Conservation (phyloP, 805 yeast species). For the Candida dajiaensis region DNA sequence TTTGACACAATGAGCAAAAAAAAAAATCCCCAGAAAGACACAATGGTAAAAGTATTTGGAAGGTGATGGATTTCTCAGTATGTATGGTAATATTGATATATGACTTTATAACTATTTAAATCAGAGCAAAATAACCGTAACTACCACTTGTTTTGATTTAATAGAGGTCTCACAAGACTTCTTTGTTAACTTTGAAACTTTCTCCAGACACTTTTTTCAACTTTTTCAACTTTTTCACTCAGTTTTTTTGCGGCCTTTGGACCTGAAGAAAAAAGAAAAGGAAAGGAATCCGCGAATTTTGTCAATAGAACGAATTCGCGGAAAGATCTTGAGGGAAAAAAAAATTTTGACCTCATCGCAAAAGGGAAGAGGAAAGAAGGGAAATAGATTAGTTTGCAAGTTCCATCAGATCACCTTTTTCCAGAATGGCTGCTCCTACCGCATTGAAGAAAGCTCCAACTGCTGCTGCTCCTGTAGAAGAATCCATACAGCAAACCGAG, state of each 20-base stretch:
- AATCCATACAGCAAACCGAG: not conserved
- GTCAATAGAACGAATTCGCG: not conserved
- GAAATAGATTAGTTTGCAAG: not conserved
- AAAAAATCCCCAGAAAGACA: not conserved
- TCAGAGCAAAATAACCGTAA: too few relatives aligned
- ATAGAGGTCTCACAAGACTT: not conserved
- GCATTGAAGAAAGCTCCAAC: constrained; percentile 25
- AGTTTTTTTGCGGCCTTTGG: too few relatives aligned
- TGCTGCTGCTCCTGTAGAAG: not conserved
- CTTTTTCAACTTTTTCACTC: too few relatives aligned
- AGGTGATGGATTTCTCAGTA: too few relatives aligned
- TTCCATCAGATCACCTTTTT: too few relatives aligned
- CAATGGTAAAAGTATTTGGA: too few relatives aligned
- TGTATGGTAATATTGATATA: too few relatives aligned
- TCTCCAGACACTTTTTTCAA: too few relatives aligned
- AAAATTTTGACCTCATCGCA: not conserved
- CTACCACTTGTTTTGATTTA: too few relatives aligned
- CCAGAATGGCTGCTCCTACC: constrained; percentile 41
- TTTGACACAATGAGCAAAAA: not conserved
- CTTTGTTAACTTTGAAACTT: too few relatives aligned
- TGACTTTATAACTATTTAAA: too few relatives aligned
- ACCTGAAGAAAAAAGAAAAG: too few relatives aligned
- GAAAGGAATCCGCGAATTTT: not conserved
- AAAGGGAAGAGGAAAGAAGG: not conserved
- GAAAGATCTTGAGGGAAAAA: not conserved